phyloP scores from a whole-genome alignment of 2,329 filamentous ascomycete species.

The Magnaporthiopsis rhizophila region DNA sequence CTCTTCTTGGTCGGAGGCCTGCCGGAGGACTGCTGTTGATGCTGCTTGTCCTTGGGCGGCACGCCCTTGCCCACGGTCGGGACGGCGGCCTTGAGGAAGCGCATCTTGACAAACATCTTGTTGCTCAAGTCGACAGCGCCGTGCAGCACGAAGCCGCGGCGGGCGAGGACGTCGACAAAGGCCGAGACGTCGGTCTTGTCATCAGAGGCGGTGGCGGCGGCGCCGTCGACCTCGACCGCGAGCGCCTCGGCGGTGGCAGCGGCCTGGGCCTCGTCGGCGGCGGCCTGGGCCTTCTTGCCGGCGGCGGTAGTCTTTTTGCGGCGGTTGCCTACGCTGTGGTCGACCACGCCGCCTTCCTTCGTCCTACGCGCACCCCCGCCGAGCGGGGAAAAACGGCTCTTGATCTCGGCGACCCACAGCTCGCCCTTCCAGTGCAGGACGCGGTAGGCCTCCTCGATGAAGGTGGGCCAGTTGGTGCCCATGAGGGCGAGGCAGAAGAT shows the following conservation, averaged over 20 bases:
- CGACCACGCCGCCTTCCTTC: constrained; percentile 37
- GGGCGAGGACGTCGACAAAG: constrained; percentile 75
- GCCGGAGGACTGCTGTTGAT: constrained; percentile 20
- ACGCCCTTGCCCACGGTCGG: constrained; percentile 67
- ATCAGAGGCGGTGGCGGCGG: constrained; percentile 37
- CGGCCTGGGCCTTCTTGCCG: constrained; percentile 39
- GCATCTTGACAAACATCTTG: constrained; percentile 98
- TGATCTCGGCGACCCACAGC: constrained; percentile 96
- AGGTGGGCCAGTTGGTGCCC: constrained; percentile 97
- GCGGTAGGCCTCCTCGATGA: constrained; percentile 92
- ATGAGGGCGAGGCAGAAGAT: constrained; percentile 96
- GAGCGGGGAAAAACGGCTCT: constrained; percentile 66
- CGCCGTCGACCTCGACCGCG: constrained; percentile 64
- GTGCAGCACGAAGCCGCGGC: constrained; percentile 78
- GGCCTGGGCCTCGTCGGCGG: constrained; percentile 35
- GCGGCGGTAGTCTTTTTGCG: constrained; percentile 38
- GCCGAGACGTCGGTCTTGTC: constrained; percentile 78
- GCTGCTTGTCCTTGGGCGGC: constrained; percentile 39
- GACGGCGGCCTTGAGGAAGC: constrained; percentile 76
- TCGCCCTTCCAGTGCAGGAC: constrained; percentile 90
- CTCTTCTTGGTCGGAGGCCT: constrained; percentile 31
- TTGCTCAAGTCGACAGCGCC: constrained; percentile 75
- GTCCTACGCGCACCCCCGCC: constrained; percentile 25
- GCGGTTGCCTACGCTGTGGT: constrained; percentile 65
- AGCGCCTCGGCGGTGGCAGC: constrained; percentile 37